Base-by-base conservation (phyloP, 768 basidiomycete species). In the Brasilioporus rufonigricans region DNA sequence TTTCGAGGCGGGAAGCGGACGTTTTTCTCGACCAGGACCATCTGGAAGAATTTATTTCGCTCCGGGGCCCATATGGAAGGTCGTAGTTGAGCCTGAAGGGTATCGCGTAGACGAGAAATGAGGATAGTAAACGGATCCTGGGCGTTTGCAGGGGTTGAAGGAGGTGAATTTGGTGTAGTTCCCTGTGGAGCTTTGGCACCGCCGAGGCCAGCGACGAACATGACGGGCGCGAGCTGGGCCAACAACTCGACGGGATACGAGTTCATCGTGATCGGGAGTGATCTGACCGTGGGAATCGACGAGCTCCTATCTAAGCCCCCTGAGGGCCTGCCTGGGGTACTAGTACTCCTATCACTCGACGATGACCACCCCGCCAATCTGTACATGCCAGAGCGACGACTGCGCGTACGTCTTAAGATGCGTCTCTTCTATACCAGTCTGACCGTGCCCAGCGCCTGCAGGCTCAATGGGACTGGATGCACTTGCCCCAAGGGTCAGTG, bases 211-310 rank as follows among this genome's bases (percentile, higher is more conserved):
- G 93, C 92, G 19, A 94, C 89, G 67, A 97, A 96, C 90, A 98
- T 91, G 36, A 98, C 85, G 14, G 96, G 96, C 19, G 84, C 86
- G 40, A 92, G 82, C 69, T 97, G 94, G n/a, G 82, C 78, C 61
- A 97, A 77, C 58, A 98, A 77, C 76, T 98, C 93, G 55, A 83
- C 76, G 19, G 94, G 95, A 76, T 96, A 97, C 31, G 91, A 90
- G 72, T 95, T 95, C 95, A 97, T 95, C 40, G 51, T 33, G 39
- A 49, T 44, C 41, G 24, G 21, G 5, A 36, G 41, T 19, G 48
- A 48, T 10, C 35, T 9, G 31, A 21, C 8, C 39, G 49, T 50
- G 49, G 27, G 36, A 49, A 49, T 9, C 26, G 11, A 2, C 9
- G 29, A 31, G 44, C 44, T 45, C 44, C 44, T 45, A 45, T 31